Evolutionary conservation across 768 basidiomycete genomes (phyloP).

Genomic region (Mycena pura): DNA sequence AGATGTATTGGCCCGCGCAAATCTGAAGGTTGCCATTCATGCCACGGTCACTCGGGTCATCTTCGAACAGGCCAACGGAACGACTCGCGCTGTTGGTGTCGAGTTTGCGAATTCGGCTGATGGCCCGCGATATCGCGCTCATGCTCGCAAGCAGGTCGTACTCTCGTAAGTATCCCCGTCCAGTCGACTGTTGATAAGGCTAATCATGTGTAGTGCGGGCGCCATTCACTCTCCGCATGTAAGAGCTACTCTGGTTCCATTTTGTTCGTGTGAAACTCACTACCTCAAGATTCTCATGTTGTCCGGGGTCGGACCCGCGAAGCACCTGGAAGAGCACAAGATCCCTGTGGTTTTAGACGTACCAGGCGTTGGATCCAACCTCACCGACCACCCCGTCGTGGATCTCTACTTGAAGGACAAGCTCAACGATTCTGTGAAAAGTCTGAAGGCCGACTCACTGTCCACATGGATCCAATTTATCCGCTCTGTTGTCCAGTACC

Average conservation of each 20-base stretch:
- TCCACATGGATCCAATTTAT: constrained; percentile 36
- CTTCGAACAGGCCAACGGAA: constrained; percentile 50
- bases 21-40: constrained; percentile 65
- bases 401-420: constrained; percentile 63
- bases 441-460: constrained; percentile 42
- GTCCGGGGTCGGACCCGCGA: constrained; percentile 78
- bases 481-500: constrained; percentile 48
- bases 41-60: constrained; percentile 65
- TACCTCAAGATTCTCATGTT: constrained; percentile 67
- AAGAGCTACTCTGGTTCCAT: constrained; percentile 11
- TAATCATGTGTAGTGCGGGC: constrained; percentile 39
- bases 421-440: constrained; percentile 48
- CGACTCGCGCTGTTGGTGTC: constrained; percentile 62
- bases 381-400: constrained; percentile 75
- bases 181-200: neutral
- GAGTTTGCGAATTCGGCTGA: constrained; percentile 55
- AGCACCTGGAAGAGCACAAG: constrained; percentile 56
- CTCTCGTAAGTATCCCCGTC: constrained; percentile 54
- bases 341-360: constrained; percentile 69
- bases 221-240: constrained; percentile 66
- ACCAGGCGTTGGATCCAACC: constrained; percentile 76
- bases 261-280: neutral
- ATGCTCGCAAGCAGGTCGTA: constrained; percentile 65
- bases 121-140: constrained; percentile 50
- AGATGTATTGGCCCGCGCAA: constrained; percentile 67